Base-by-base conservation (phyloP, 75 land plant species). In the Selaginella moellendorffii region DNA sequence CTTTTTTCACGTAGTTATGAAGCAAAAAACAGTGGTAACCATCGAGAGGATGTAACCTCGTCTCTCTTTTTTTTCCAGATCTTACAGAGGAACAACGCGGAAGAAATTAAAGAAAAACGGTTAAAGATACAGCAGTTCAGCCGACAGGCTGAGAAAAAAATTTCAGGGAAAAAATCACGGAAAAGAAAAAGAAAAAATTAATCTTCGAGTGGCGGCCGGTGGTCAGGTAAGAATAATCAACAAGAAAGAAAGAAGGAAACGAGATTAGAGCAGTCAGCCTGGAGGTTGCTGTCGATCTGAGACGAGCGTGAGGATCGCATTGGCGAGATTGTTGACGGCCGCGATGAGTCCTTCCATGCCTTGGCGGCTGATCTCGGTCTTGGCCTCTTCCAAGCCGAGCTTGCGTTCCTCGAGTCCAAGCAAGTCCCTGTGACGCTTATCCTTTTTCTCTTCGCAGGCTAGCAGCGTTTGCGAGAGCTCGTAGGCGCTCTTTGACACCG, bases 271-370 rank as follows among this genome's bases (percentile, higher is more conserved):
- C 5, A 36, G 14, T 36, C 46, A 36, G 46, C 46, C 14, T 5
- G 46, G 46, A 36, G 46, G 46, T n/a, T 5, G 46, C 46, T 36
- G 46, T 14, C 46, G 5, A 36, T 76, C 42, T 19, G 81, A 69
- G 21, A 74, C 78, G 63, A 79, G 65, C 25, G 76, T 70, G 46
- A 66, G 68, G 52, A 83, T 66, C 0, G 82, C 82, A 22, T 54
- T 66, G 31, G 83, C 78, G 54, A 83, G 81, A 24, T 83, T 81
- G 74, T 76, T 78, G 30, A 81, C 66, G 69, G 86, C 81, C 17
- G 27, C 67, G 25, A 73, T 75, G 30, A 83, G 72, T 23, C 80
- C 82, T 53, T 31, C 62, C 30, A 80, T 69, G 27, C 75, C 80
- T 54, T 80, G 61, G 10, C 53, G 63, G 42, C 66, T 78, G 21